Percentiles rank a stretch among this genome's conserved stretches.
These are phyloP conservation scores for Myriosclerotinia scirpicola DNA, from an alignment of 2,329 filamentous ascomycete species.

Conservation along the genomic window DNA sequence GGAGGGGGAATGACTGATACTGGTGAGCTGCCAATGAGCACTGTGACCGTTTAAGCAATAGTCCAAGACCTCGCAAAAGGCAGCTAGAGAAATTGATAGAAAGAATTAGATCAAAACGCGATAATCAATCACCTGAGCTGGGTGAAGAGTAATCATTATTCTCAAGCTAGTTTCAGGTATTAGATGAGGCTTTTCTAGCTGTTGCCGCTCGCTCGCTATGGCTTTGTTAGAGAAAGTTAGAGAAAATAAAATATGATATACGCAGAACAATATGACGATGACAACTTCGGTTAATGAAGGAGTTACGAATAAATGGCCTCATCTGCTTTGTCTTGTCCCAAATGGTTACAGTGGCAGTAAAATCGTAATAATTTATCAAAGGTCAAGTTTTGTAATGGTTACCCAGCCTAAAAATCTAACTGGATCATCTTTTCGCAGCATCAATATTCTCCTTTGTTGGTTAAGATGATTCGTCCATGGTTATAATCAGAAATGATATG, in stretches of 20 bases:
- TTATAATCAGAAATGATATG: constrained; percentile 13
- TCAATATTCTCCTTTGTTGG: neutral
- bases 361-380: neutral
- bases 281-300: constrained; percentile 15
- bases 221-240: neutral
- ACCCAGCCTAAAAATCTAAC: constrained; percentile 10
- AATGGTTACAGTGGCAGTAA: constrained; percentile 12
- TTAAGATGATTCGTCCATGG: neutral
- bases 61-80: constrained; percentile 4
- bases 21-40: constrained; percentile 1
- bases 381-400: neutral
- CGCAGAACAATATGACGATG: constrained; percentile 3
- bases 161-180: constrained; percentile 5
- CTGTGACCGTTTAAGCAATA: constrained; percentile 15
- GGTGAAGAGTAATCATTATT: constrained; percentile 13
- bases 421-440: constrained; percentile 1
- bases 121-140: constrained; percentile 21
- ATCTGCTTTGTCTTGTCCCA: constrained; percentile 16
- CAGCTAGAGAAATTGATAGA: constrained; percentile 3
- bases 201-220: neutral
- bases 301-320: constrained; percentile 10
- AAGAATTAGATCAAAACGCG: neutral
- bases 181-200: neutral
- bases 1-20: constrained; percentile 12
- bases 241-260: constrained; percentile 1